Evolutionary conservation across 352 stramenopile genomes (phyloP).

Genomic region (Phytophthora foliorum): DNA sequence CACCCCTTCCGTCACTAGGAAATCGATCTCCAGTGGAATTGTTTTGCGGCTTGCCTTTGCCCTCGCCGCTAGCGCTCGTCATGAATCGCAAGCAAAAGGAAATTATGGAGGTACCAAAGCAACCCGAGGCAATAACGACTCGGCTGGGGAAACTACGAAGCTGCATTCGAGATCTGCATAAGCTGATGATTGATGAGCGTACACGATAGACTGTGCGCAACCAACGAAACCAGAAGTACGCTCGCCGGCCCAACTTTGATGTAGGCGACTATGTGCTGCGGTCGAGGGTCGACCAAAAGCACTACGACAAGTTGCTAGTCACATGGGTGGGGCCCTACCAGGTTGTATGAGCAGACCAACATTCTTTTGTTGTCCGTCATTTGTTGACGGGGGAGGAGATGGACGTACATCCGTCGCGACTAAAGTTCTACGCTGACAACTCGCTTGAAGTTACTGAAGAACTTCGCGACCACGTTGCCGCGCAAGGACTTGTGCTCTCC

Average conservation of each 20-base stretch:
- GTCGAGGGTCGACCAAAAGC: slow-evolving; percentile 38
- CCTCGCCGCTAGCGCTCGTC: slow-evolving; percentile 5
- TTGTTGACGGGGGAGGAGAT: slow-evolving; percentile 20
- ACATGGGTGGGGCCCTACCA: slow-evolving; percentile 45
- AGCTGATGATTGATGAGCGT: slow-evolving; percentile 13
- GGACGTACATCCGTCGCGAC: slow-evolving; percentile 33
- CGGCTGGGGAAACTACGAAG: neutral
- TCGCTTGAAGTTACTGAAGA: slow-evolving; percentile 39
- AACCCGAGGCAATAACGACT: neutral
- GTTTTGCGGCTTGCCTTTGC: slow-evolving; percentile 23
- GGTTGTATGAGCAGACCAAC: slow-evolving; percentile 24
- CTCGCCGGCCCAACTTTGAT: slow-evolving; percentile 23
- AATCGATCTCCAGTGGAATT: slow-evolving; percentile 28
- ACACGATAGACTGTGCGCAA: slow-evolving; percentile 18
- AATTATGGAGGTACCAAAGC: slow-evolving; percentile 6
- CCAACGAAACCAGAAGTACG: slow-evolving; percentile 4
- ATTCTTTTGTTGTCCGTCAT: slow-evolving; percentile 34
- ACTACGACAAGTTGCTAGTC: slow-evolving; percentile 40
- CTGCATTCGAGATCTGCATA: slow-evolving; percentile 23
- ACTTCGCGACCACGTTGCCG: slow-evolving; percentile 28
- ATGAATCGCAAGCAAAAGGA: slow-evolving; percentile 2
- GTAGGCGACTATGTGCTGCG: slow-evolving; percentile 43
- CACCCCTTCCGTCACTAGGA: slow-evolving; percentile 25
- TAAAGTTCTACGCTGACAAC: slow-evolving; percentile 48
- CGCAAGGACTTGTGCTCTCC: slow-evolving; percentile 25